These are phyloP conservation scores for Ophiosphaerella korrae DNA, from an alignment of 2,329 filamentous ascomycete genomes.

Conservation along the genomic window DNA sequence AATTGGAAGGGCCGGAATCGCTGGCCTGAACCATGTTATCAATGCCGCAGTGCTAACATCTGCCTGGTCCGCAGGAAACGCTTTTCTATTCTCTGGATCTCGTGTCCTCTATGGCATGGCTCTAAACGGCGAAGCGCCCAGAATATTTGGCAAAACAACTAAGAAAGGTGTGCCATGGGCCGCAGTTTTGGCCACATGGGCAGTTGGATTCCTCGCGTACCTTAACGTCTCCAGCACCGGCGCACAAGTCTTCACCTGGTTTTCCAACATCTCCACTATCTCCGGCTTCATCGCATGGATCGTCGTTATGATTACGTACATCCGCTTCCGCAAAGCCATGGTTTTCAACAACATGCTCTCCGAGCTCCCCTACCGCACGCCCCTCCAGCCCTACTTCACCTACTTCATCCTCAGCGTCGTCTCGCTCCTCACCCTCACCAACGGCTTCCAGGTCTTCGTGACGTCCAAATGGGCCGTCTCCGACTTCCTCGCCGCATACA, in stretches of 20 bases:
- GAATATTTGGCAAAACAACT: slow-evolving; percentile 55
- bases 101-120: slow-evolving; percentile 57
- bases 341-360: slow-evolving; percentile 62
- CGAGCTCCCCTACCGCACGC: slow-evolving; percentile 56
- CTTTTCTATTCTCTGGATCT: slow-evolving; percentile 63
- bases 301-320: slow-evolving; percentile 61
- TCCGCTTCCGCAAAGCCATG: slow-evolving; percentile 60
- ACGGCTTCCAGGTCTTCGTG: slow-evolving; percentile 60
- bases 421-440: slow-evolving; percentile 39
- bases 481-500: slow-evolving; percentile 60
- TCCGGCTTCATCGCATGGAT: slow-evolving; percentile 63
- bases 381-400: slow-evolving; percentile 60
- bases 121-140: slow-evolving; percentile 58
- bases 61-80: slow-evolving; percentile 73
- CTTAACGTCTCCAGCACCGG: slow-evolving; percentile 55
- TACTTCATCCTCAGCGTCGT: slow-evolving; percentile 62
- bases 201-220: slow-evolving; percentile 55
- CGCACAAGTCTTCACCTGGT: slow-evolving; percentile 66
- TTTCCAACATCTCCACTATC: slow-evolving; percentile 70
- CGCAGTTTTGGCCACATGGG: slow-evolving; percentile 46
- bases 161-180: slow-evolving; percentile 50
- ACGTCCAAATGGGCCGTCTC: slow-evolving; percentile 49
- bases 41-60: slow-evolving; percentile 78
- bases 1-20: slow-evolving; percentile 69
- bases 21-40: slow-evolving; percentile 71